Evolutionary conservation across 768 basidiomycete genomes (phyloP), one percentile per base, ranked within the genome.

Genomic region (Aureoboletus auriporus): DNA sequence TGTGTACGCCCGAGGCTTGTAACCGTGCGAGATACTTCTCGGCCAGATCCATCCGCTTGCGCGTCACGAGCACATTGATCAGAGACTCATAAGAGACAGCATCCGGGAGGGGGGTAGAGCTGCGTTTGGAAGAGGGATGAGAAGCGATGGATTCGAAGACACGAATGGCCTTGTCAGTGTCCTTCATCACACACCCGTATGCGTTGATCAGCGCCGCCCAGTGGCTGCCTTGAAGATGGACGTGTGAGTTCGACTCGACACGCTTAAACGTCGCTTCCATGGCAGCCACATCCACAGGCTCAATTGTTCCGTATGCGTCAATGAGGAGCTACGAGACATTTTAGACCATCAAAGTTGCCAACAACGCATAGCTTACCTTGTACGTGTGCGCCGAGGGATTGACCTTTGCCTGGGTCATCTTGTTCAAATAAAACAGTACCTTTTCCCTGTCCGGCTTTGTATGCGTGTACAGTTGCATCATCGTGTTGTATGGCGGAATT

Each of bases 391-490:
- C 82, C 3, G 91, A 88, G 13, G 94, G 93, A 4, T 69, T 59
- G 23, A 98, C 82, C 0, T 74, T 68, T 4, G 77, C 83, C 27
- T 66, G 62, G 31, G 71, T 64, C 67, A 99, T 74, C 59, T 79
- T 73, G 41, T 86, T 63, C 65, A 87, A 87, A 65, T 84, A 98
- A 57, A 78, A 73, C 26, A 97, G 68, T 14, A 86, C 89, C 40
- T 83, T 78, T 26, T 77, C 77, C 44, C 93, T 80, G 53, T 90
- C 85, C 2, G 93, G 95, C 65, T 88, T 89, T n/a, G 88, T 93
- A 47, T 85, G 82, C 42, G 87, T 85, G 69, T 92, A 93, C 58
- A 95, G 75, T 66, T 99, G 96, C 81, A 99, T 97, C 93, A 99
- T 96, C 30, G 88, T 93, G 71, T 99, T 99, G 76, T 84, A 99